A percentile compares a stretch with the other conserved stretches of the same genome.
Conservation (phyloP, 495 filamentous ascomycete species). For the Immersiella caudata region DNA sequence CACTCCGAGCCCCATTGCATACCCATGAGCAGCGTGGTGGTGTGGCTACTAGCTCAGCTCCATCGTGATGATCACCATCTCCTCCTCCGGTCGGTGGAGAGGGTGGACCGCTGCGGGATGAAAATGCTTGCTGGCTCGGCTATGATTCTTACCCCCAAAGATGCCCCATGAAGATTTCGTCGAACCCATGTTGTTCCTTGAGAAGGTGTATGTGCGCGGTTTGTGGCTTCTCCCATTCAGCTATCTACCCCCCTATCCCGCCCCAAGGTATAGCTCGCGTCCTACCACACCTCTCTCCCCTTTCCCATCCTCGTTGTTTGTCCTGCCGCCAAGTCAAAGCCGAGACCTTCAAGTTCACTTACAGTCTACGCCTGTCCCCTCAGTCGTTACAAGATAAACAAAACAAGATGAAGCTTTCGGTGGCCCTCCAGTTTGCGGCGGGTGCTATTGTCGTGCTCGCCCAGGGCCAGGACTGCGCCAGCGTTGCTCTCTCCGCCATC, state of each 20-base stretch:
- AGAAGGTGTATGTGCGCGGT: not conserved
- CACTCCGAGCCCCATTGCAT: not conserved
- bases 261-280: not conserved
- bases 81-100: not conserved
- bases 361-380: not conserved
- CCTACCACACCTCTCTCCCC: not conserved
- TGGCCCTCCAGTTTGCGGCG: conserved; percentile 3
- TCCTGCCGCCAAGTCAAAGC: not conserved
- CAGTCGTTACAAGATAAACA: conserved; percentile 6
- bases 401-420: conserved; percentile 25
- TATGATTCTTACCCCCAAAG: not conserved
- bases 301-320: not conserved
- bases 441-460: conserved; percentile 12
- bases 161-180: not conserved
- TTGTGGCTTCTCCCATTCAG: not conserved
- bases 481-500: conserved; percentile 33
- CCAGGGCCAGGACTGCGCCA: conserved; percentile 26
- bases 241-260: conserved; percentile 5
- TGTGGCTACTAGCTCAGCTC: not conserved
- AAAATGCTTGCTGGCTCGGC: not conserved
- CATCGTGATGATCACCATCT: not conserved
- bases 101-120: not conserved
- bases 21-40: not conserved
- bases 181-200: not conserved
- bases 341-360: not conserved